A percentile compares a stretch with the other conserved stretches of the same genome.
Conservation (phyloP, 495 filamentous ascomycete species). For the Xylona heveae region DNA sequence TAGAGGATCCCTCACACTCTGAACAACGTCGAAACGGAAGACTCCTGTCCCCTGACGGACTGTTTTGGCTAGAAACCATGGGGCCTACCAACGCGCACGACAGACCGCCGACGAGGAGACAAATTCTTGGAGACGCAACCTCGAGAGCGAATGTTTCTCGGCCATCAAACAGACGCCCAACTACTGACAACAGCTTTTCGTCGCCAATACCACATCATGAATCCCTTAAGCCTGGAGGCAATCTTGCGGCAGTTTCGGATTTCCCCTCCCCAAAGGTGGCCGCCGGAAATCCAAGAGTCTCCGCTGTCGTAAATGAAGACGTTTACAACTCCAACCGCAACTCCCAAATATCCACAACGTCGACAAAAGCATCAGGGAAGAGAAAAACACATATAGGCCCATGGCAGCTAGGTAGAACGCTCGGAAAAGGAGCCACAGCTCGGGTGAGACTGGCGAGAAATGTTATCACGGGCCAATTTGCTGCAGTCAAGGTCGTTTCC, state of each 20-base stretch:
- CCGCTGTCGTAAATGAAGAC: conserved; percentile 29
- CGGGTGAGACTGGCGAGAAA: conserved; percentile 69
- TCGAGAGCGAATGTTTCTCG: conserved; percentile 22
- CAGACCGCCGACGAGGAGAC: conserved; percentile 12
- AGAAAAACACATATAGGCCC: conserved; percentile 68
- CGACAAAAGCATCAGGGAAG: conserved; percentile 35
- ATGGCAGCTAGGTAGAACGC: conserved; percentile 71
- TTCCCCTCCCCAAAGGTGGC: conserved; percentile 13
- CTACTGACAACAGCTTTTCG: conserved; percentile 3
- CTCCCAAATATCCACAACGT: conserved; percentile 50
- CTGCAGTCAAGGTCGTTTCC: conserved; percentile 84
- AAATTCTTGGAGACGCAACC: conserved; percentile 27
- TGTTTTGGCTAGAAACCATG: no score
- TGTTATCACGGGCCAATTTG: conserved; percentile 45
- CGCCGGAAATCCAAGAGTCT: conserved; percentile 17
- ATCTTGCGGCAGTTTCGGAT: conserved; percentile 9
- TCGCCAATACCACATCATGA: conserved; percentile 18
- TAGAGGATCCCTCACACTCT: no score
- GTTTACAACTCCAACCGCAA: conserved; percentile 36
- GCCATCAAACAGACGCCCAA: conserved; percentile 5
- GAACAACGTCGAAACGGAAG: no score
- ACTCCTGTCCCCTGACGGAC: no score
- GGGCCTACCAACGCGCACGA: no score
- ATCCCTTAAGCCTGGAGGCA: conserved; percentile 20
- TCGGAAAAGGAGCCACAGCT: conserved; percentile 71